Evolutionary conservation across 148 eudicot genomes (phyloP).

Genomic region (Camellia granthamiana): DNA sequence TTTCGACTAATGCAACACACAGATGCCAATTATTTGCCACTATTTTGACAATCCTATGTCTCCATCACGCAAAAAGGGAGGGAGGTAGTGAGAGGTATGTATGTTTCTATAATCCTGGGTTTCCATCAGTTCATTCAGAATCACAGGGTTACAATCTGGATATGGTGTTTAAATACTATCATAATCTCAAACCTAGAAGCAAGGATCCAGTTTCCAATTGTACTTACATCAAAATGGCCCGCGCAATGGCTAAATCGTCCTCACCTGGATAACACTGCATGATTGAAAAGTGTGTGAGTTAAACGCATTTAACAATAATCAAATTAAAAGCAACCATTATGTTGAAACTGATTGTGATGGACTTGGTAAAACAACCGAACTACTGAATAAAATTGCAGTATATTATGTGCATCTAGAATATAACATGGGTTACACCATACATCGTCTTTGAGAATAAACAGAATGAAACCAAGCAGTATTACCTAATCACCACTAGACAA

Average conservation of each 20-base stretch:
- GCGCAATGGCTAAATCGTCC: conserved; percentile 89
- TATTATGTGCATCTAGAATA: not conserved
- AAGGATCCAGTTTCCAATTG: not conserved
- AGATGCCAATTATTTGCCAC: not conserved
- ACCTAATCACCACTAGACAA: not conserved
- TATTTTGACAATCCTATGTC: not conserved
- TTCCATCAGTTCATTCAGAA: not conserved
- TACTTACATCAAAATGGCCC: conserved; percentile 81
- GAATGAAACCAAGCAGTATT: not conserved
- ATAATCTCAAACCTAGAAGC: conserved; percentile 2
- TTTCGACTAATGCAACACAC: not conserved
- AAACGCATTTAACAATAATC: not conserved
- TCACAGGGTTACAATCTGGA: not conserved
- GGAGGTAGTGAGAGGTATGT: not conserved
- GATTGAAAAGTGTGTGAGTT: conserved; percentile 15
- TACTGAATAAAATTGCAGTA: not conserved
- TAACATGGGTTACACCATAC: not conserved
- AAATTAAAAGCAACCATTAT: not conserved
- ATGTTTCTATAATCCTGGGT: not conserved
- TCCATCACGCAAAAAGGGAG: conserved; percentile 6
- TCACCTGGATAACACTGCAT: conserved; percentile 96
- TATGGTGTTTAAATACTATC: not conserved
- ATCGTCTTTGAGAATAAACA: conserved; percentile 4
- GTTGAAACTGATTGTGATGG: not conserved
- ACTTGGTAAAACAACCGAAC: not conserved